A percentile compares a stretch with the other conserved stretches of the same genome.
Conservation (phyloP, 768 basidiomycete species). For the Tylopilus intermedius region DNA sequence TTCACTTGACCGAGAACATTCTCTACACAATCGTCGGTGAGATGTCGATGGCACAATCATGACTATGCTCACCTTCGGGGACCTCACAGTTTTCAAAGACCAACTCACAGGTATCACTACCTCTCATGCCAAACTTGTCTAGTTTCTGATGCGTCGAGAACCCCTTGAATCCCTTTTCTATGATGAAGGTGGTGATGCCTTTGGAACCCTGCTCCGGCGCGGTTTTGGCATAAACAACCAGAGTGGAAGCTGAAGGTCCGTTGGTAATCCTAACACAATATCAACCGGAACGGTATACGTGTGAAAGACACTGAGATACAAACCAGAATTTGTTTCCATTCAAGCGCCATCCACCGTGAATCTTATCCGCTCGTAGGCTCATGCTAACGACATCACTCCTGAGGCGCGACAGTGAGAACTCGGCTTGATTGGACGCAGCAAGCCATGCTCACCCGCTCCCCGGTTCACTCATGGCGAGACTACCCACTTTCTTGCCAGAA, state of each 20-base stretch:
- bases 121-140: conserved; percentile 96
- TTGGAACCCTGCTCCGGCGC: conserved; percentile 71
- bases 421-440: not conserved
- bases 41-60: not conserved
- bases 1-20: conserved; percentile 80
- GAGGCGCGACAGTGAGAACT: not conserved
- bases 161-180: conserved; percentile 77
- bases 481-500: conserved; percentile 77
- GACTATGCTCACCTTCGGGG: conserved; percentile 61
- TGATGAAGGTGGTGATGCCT: conserved; percentile 88
- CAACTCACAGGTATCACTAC: conserved; percentile 90
- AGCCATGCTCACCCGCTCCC: conserved; percentile 54
- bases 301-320: not conserved
- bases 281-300: not conserved
- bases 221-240: conserved; percentile 92
- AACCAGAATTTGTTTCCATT: conserved; percentile 95
- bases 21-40: conserved; percentile 38
- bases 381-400: conserved; percentile 92
- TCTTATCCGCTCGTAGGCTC: conserved; percentile 75
- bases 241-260: conserved; percentile 84
- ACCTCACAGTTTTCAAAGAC: conserved; percentile 89
- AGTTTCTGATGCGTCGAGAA: conserved; percentile 88
- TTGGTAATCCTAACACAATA: conserved; percentile 79
- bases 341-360: conserved; percentile 68
- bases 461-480: conserved; percentile 91